phyloP scores from a whole-genome alignment of 2,329 filamentous ascomycete genomes.

The Diplocarpon mali region DNA sequence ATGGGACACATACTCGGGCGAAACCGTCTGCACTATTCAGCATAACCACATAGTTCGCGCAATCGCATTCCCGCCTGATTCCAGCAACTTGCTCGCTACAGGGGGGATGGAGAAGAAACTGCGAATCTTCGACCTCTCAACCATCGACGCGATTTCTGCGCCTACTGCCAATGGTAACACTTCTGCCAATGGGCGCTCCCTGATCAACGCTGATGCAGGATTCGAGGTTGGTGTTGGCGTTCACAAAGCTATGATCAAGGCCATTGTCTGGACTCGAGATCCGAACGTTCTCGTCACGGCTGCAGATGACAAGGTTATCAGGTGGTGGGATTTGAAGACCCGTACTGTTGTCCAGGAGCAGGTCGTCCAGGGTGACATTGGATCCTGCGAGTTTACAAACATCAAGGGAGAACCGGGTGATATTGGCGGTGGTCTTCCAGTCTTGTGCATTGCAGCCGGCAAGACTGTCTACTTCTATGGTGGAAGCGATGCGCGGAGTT shows the following conservation, averaged over 20 bases:
- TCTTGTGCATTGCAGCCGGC: slow-evolving; percentile 85
- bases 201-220: slow-evolving; percentile 48
- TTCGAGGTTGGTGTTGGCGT: slow-evolving; percentile 82
- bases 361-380: slow-evolving; percentile 72
- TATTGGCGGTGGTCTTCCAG: slow-evolving; percentile 55
- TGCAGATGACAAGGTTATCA: slow-evolving; percentile 77
- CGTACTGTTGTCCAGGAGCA: slow-evolving; percentile 66
- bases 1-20: slow-evolving; percentile 93
- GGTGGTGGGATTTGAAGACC: slow-evolving; percentile 86
- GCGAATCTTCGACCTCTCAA: slow-evolving; percentile 78
- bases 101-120: slow-evolving; percentile 96
- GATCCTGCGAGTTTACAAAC: slow-evolving; percentile 79
- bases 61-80: slow-evolving; percentile 76
- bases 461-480: slow-evolving; percentile 92
- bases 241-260: slow-evolving; percentile 85
- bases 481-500: slow-evolving; percentile 54
- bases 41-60: slow-evolving; percentile 94
- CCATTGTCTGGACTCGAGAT: slow-evolving; percentile 86
- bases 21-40: slow-evolving; percentile 74
- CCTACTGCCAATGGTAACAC: slow-evolving; percentile 17
- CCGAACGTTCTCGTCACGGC: slow-evolving; percentile 85
- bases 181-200: slow-evolving; percentile 29
- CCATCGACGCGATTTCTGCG: slow-evolving; percentile 28
- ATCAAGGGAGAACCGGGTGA: slow-evolving; percentile 49
- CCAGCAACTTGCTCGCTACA: slow-evolving; percentile 77